Evolutionary conservation across 2,329 filamentous ascomycete species (phyloP).

Genomic region (Coniochaeta hoffmannii): DNA sequence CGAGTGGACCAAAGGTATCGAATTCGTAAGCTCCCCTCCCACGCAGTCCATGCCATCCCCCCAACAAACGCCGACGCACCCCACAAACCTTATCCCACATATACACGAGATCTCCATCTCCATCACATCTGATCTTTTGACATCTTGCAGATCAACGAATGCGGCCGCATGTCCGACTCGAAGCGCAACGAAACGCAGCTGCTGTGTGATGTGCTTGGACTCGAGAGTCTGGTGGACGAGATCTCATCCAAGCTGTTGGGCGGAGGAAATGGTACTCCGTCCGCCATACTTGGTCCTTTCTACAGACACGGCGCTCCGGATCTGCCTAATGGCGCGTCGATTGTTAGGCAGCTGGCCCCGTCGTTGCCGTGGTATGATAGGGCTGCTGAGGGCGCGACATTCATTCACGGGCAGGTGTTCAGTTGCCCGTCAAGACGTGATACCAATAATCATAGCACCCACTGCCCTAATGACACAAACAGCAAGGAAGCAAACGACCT

Average conservation of each 20-base stretch:
- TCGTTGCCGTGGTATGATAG: slow-evolving; percentile 41
- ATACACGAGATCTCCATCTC: background rate
- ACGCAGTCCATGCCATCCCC: slow-evolving; percentile 43
- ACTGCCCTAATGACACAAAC: too few relatives aligned
- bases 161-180: slow-evolving; percentile 49
- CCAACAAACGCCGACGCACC: background rate
- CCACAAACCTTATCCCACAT: background rate
- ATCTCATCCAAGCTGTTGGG: slow-evolving; percentile 51
- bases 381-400: slow-evolving; percentile 41
- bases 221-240: slow-evolving; percentile 54
- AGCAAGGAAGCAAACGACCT: background rate
- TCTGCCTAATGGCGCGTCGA: slow-evolving; percentile 48
- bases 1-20: slow-evolving; percentile 55
- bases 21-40: slow-evolving; percentile 41
- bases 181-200: slow-evolving; percentile 58
- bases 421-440: too few relatives aligned
- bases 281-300: slow-evolving; percentile 62
- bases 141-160: slow-evolving; percentile 39
- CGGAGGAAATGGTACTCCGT: slow-evolving; percentile 40
- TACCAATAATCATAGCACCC: too few relatives aligned
- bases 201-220: slow-evolving; percentile 54
- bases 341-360: slow-evolving; percentile 41
- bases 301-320: slow-evolving; percentile 55
- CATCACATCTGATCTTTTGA: background rate
- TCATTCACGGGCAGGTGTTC: slow-evolving; percentile 50